These are phyloP conservation scores for Thalassiosira hispida DNA, from an alignment of 352 stramenopile genomes.

Conservation along the genomic window DNA sequence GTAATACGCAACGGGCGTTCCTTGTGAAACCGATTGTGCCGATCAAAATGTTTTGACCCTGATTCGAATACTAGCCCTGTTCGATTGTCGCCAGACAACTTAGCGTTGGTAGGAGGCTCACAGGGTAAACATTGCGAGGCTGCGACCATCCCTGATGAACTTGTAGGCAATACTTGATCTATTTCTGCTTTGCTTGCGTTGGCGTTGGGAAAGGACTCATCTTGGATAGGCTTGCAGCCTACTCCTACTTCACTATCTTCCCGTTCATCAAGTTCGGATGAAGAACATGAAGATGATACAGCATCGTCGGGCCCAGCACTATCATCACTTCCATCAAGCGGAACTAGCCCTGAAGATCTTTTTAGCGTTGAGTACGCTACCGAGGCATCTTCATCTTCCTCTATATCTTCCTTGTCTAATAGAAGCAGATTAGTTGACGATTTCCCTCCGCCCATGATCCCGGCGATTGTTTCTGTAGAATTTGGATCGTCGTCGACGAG, in stretches of 20 bases:
- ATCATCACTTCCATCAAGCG: conserved; percentile 15
- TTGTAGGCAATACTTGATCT: conserved; percentile 1
- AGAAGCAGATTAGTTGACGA: neutral
- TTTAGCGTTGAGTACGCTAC: neutral
- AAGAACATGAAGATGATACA: conserved; percentile 17
- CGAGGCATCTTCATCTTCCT: conserved; percentile 13
- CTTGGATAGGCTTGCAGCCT: neutral
- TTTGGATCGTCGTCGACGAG: conserved; percentile 40
- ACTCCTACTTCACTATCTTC: neutral
- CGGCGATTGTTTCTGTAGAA: conserved; percentile 1
- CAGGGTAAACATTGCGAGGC: neutral
- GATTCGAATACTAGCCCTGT: conserved; percentile 60
- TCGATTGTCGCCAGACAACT: conserved; percentile 11
- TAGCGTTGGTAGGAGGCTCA: neutral
- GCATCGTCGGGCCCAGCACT: conserved; percentile 2
- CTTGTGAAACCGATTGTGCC: conserved; percentile 57
- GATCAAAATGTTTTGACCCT: conserved; percentile 49
- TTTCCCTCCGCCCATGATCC: neutral
- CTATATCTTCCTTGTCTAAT: neutral
- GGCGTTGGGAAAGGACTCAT: neutral
- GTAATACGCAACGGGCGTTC: conserved; percentile 51
- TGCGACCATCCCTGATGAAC: neutral
- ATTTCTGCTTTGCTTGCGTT: neutral
- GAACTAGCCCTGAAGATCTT: conserved; percentile 6
- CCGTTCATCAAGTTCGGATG: conserved; percentile 17